A percentile compares a stretch with the other conserved stretches of the same genome.
Conservation (phyloP, 352 stramenopile species). For the Blastocystis sp. region DNA sequence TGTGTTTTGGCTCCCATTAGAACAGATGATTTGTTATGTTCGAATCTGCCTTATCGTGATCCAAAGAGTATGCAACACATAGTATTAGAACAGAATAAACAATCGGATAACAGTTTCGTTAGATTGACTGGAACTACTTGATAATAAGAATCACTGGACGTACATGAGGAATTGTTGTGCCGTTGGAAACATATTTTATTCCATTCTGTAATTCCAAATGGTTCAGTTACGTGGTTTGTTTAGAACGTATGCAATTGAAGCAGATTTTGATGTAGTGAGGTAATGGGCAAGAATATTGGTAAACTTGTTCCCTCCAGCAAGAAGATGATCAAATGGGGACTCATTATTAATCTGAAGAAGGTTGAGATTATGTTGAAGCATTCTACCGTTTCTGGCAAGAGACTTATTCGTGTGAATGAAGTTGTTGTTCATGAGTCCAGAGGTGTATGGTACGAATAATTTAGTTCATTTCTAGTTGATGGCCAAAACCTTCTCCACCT, state of each 20-base stretch:
- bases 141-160: conserved; percentile 41
- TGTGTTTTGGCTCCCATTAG: no score
- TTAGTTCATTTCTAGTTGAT: conserved; percentile 7
- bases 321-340: conserved; percentile 60
- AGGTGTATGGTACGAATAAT: background rate
- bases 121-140: conserved; percentile 45
- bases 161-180: background rate
- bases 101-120: no score
- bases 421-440: conserved; percentile 52
- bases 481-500: background rate
- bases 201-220: background rate
- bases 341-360: conserved; percentile 63
- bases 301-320: conserved; percentile 37
- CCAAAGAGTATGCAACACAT: background rate
- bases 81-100: no score
- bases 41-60: no score
- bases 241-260: conserved; percentile 6
- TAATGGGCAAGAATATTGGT: conserved; percentile 61
- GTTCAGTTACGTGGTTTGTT: conserved; percentile 51
- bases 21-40: no score
- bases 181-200: background rate
- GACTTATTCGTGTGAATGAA: conserved; percentile 54
- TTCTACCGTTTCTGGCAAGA: conserved; percentile 54
- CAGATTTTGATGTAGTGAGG: conserved; percentile 27
- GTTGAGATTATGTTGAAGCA: conserved; percentile 59